Conservation (phyloP, 306 rosid species). For the Carpinus viminea region DNA sequence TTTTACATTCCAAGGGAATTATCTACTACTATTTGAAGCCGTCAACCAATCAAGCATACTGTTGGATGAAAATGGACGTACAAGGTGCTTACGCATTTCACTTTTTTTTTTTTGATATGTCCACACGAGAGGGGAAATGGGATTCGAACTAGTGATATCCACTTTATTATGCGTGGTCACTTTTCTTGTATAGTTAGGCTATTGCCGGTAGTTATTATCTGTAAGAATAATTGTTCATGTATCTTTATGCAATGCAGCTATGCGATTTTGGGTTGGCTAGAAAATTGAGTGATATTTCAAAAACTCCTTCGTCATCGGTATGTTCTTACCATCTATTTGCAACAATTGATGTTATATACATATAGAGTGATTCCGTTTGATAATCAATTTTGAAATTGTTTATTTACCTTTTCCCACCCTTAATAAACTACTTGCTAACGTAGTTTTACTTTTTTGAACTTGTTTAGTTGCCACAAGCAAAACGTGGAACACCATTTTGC, state of each 20-base stretch:
- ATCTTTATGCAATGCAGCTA: constrained; percentile 57
- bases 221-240: constrained; percentile 1
- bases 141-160: no score
- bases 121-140: no score
- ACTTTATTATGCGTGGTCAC: no score
- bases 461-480: constrained; percentile 83
- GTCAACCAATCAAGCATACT: constrained; percentile 85
- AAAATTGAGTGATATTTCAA: constrained; percentile 80
- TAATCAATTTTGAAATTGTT: neutral
- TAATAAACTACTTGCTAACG: constrained; percentile 22
- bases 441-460: constrained; percentile 27
- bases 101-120: no score
- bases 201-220: neutral
- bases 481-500: constrained; percentile 95
- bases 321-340: constrained; percentile 27
- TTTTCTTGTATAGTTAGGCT: constrained; percentile 2
- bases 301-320: constrained; percentile 74
- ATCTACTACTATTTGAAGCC: constrained; percentile 94
- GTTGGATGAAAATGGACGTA: constrained; percentile 85
- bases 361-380: constrained; percentile 3
- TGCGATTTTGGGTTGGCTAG: constrained; percentile 98
- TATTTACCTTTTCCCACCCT: constrained; percentile 7
- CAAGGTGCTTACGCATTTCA: constrained; percentile 48
- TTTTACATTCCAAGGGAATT: constrained; percentile 85
- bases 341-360: constrained; percentile 9